Evolutionary conservation across 805 yeast genomes (phyloP).

Genomic region (Tetrapisispora nanseiensis): DNA sequence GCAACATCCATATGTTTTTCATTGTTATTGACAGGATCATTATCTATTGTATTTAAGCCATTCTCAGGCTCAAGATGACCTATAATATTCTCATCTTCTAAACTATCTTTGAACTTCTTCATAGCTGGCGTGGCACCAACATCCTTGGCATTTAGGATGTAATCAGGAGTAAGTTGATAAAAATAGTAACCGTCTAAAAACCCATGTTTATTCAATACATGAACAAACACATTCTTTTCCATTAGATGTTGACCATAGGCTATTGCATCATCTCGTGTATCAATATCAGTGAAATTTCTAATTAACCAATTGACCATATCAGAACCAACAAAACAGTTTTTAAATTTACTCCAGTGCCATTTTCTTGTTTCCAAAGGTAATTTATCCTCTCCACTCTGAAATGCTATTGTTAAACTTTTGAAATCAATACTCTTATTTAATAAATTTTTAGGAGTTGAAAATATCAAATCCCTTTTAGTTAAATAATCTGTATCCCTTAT

Average conservation of each 20-base stretch:
- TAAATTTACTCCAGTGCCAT: slow-evolving; percentile 83
- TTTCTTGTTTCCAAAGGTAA: slow-evolving; percentile 63
- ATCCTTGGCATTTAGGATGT: slow-evolving; percentile 14
- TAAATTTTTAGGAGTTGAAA: slow-evolving; percentile 24
- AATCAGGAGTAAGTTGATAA: slow-evolving; percentile 58
- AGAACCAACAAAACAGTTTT: slow-evolving; percentile 72
- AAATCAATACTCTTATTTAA: slow-evolving; percentile 44
- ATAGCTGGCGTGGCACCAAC: neutral
- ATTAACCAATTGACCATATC: slow-evolving; percentile 82
- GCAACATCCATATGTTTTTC: neutral
- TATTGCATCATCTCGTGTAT: slow-evolving; percentile 74
- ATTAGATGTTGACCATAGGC: slow-evolving; percentile 69
- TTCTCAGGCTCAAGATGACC: slow-evolving; percentile 4
- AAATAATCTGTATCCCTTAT: slow-evolving; percentile 33
- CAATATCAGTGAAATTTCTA: slow-evolving; percentile 68
- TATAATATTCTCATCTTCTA: neutral
- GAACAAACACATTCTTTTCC: slow-evolving; percentile 63
- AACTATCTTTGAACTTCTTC: slow-evolving; percentile 2
- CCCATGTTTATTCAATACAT: slow-evolving; percentile 73
- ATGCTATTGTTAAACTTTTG: slow-evolving; percentile 46
- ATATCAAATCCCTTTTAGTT: slow-evolving; percentile 29
- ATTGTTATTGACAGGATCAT: slow-evolving; percentile 7
- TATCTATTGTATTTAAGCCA: slow-evolving; percentile 6
- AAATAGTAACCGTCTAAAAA: slow-evolving; percentile 91
- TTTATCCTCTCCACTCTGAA: slow-evolving; percentile 53